phyloP scores from a whole-genome alignment of 2,329 filamentous ascomycete genomes.

The Venturia aucupariae region DNA sequence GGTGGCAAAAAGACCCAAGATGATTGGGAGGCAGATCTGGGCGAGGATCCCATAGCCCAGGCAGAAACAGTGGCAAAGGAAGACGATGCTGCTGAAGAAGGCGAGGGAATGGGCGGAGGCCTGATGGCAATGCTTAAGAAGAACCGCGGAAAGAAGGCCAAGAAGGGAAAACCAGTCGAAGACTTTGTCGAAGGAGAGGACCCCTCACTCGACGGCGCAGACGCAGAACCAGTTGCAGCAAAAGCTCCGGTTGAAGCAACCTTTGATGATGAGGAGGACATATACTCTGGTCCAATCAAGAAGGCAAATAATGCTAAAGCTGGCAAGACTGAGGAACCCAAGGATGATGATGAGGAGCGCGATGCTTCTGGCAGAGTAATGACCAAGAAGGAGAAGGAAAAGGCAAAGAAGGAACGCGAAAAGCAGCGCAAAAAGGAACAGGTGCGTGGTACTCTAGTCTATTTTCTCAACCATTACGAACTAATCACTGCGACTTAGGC shows the following conservation, averaged over 20 bases:
- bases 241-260: slow-evolving; percentile 75
- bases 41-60: slow-evolving; percentile 60
- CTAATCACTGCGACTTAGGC: slow-evolving; percentile 28
- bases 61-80: slow-evolving; percentile 35
- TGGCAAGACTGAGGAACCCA: slow-evolving; percentile 28
- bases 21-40: slow-evolving; percentile 91
- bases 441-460: slow-evolving; percentile 41
- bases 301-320: slow-evolving; percentile 51
- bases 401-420: slow-evolving; percentile 93
- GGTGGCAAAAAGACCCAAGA: slow-evolving; percentile 76
- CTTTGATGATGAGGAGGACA: slow-evolving; percentile 63
- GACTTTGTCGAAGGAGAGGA: slow-evolving; percentile 65
- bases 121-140: slow-evolving; percentile 41
- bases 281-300: slow-evolving; percentile 67
- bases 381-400: slow-evolving; percentile 98
- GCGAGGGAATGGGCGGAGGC: slow-evolving; percentile 38
- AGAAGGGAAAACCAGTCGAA: slow-evolving; percentile 69
- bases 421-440: slow-evolving; percentile 99
- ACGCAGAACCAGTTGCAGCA: slow-evolving; percentile 34
- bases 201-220: slow-evolving; percentile 34
- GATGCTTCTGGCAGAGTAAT: slow-evolving; percentile 60
- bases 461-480: not conserved
- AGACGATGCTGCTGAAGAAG: slow-evolving; percentile 40
- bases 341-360: slow-evolving; percentile 42
- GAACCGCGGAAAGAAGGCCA: slow-evolving; percentile 69